Conservation (phyloP, 768 basidiomycete genomes). For the Suillus brevipes region DNA sequence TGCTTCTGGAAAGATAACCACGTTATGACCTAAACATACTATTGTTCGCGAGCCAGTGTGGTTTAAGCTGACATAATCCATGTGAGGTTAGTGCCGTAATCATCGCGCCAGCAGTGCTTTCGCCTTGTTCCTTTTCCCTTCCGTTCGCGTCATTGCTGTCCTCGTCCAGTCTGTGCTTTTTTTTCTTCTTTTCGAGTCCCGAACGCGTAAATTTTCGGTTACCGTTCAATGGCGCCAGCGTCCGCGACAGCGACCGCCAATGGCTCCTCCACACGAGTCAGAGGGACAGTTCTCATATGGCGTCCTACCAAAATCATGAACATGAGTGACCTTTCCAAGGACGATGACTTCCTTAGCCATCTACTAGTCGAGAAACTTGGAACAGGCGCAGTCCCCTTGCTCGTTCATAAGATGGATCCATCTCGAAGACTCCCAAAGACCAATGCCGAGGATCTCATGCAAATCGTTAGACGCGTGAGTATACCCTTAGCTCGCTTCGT, state of each 20-base stretch:
- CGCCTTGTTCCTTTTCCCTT: constrained; percentile 27
- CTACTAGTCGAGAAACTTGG: constrained; percentile 88
- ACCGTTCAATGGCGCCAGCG: constrained; percentile 34
- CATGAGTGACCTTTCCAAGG: constrained; percentile 84
- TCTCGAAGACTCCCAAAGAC: constrained; percentile 76
- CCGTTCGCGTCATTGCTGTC: constrained; percentile 32
- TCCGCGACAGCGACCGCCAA: constrained; percentile 25
- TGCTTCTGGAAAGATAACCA: constrained; percentile 2
- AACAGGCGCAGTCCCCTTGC: constrained; percentile 73
- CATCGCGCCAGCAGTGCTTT: constrained; percentile 26
- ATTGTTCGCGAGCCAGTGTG: constrained; percentile 2
- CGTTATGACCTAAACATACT: constrained; percentile 1
- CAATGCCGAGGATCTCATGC: constrained; percentile 63
- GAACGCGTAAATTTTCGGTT: constrained; percentile 23
- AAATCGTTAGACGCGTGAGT: constrained; percentile 76
- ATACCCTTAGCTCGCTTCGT: constrained; percentile 23
- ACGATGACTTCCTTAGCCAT: constrained; percentile 90
- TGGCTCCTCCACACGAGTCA: constrained; percentile 19
- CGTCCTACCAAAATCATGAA: constrained; percentile 88
- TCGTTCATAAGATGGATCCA: constrained; percentile 89
- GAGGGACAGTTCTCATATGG: constrained; percentile 50
- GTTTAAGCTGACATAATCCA: constrained; percentile 12
- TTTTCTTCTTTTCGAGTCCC: constrained; percentile 12
- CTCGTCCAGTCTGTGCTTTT: constrained; percentile 10
- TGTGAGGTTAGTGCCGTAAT: constrained; percentile 28